Conservation (phyloP, 2,329 filamentous ascomycete species). For the Colletotrichum lentis region DNA sequence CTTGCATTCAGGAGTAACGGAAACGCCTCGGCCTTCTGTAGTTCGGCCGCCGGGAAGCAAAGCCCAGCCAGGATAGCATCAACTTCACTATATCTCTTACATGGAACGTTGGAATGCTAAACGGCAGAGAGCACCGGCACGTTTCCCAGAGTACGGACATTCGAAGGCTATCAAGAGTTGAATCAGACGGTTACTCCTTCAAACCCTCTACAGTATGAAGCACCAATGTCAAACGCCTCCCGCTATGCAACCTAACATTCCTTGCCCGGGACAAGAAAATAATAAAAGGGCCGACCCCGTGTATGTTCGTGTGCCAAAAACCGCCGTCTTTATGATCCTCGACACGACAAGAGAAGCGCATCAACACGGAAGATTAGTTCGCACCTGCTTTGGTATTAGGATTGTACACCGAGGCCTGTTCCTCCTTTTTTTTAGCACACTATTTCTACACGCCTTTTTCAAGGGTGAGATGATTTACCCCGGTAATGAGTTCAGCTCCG, state of each 20-base stretch:
- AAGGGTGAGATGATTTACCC: conserved; percentile 62
- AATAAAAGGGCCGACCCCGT: not conserved
- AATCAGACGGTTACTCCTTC: not conserved
- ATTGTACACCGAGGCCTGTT: conserved; percentile 36
- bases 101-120: not conserved
- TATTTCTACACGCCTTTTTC: conserved; percentile 50
- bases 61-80: not conserved
- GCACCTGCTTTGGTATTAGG: conserved; percentile 34
- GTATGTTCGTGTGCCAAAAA: conserved; percentile 9
- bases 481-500: conserved; percentile 67
- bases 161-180: not conserved
- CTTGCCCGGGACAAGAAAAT: not conserved
- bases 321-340: not conserved
- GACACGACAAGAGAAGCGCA: conserved; percentile 25
- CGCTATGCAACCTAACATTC: conserved; percentile 33
- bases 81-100: not conserved
- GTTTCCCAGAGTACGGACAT: not conserved
- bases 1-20: not conserved
- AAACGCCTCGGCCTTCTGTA: not conserved
- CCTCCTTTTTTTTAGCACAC: conserved; percentile 38
- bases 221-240: conserved; percentile 31
- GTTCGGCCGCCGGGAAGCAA: not conserved
- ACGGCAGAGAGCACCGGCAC: not conserved
- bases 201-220: conserved; percentile 5
- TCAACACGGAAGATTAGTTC: conserved; percentile 26